A percentile compares a stretch with the other conserved stretches of the same genome.
Evolutionary conservation across 371 early-diverging fungal species (phyloP).

Genomic region (Apophysomyces ossiformis): DNA sequence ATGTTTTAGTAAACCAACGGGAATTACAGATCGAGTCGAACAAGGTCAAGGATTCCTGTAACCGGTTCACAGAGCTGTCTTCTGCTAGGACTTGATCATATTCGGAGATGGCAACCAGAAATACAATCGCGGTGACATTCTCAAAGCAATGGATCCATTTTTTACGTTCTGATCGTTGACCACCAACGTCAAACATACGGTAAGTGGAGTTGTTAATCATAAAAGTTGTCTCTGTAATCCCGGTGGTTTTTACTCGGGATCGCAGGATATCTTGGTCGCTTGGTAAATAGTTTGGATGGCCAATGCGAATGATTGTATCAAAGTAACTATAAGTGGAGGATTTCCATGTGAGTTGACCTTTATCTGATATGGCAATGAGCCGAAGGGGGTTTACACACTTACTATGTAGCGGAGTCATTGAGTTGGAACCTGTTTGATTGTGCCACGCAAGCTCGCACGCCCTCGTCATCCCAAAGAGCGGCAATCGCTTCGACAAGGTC

Average conservation of each 20-base stretch:
- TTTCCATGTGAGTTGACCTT: not conserved
- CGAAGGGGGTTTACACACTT: conserved; percentile 29
- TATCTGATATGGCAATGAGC: not conserved
- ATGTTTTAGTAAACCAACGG: conserved; percentile 79
- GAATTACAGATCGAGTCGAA: conserved; percentile 82
- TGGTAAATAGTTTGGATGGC: conserved; percentile 74
- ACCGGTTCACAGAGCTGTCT: conserved; percentile 84
- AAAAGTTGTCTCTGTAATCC: conserved; percentile 89
- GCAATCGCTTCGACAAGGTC: conserved; percentile 76
- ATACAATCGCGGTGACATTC: conserved; percentile 92
- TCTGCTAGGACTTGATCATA: conserved; percentile 95
- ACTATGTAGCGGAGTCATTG: conserved; percentile 86
- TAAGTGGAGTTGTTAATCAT: conserved; percentile 77
- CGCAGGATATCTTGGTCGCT: conserved; percentile 87
- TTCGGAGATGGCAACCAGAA: conserved; percentile 92
- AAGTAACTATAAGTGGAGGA: conserved; percentile 65
- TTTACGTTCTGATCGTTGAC: conserved; percentile 90
- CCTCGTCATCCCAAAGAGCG: conserved; percentile 78
- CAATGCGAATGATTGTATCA: conserved; percentile 85
- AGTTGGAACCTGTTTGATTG: conserved; percentile 85
- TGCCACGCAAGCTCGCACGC: conserved; percentile 75
- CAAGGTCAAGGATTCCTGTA: conserved; percentile 66
- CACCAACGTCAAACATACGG: conserved; percentile 94
- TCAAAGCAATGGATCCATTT: conserved; percentile 97
- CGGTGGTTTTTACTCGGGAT: conserved; percentile 85